A percentile compares a stretch with the other conserved stretches of the same genome.
Evolutionary conservation across 805 yeast species (phyloP).

Genomic region (Saccharomyces jurei): DNA sequence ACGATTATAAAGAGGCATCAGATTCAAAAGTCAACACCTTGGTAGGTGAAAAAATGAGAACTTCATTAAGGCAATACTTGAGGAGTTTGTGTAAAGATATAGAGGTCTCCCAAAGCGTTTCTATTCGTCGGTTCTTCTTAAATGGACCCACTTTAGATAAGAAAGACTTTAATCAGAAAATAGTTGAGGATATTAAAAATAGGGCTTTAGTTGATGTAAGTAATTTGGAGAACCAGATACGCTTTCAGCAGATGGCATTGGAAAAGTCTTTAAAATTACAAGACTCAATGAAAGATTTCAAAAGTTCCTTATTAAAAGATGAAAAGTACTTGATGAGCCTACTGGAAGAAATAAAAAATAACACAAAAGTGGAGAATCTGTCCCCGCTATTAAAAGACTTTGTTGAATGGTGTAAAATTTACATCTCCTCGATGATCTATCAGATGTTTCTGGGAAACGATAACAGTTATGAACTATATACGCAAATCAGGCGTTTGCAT

Average conservation of each 20-base stretch:
- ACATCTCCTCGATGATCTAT: constrained; percentile 76
- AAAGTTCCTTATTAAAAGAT: constrained; percentile 42
- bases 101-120: constrained; percentile 46
- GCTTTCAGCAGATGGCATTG: constrained; percentile 65
- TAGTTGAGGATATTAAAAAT: constrained; percentile 43
- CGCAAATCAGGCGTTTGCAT: constrained; percentile 66
- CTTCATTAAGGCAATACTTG: constrained; percentile 70
- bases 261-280: constrained; percentile 48
- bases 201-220: constrained; percentile 58
- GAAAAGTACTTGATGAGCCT: constrained; percentile 51
- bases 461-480: constrained; percentile 65
- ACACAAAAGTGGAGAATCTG: constrained; percentile 45
- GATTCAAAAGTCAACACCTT: constrained; percentile 28
- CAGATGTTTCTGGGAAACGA: constrained; percentile 76
- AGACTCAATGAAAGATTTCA: constrained; percentile 51
- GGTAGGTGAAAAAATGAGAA: constrained; percentile 67
- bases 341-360: constrained; percentile 57
- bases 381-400: constrained; percentile 63
- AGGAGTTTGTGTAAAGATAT: constrained; percentile 43
- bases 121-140: constrained; percentile 46
- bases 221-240: constrained; percentile 52
- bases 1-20: constrained; percentile 21
- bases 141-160: constrained; percentile 31
- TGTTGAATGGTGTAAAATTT: constrained; percentile 75
- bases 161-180: constrained; percentile 36